A percentile compares a stretch with the other conserved stretches of the same genome.
Conservation (phyloP, 176 grass and related monocot genomes). For the Aechmea fasciata region DNA sequence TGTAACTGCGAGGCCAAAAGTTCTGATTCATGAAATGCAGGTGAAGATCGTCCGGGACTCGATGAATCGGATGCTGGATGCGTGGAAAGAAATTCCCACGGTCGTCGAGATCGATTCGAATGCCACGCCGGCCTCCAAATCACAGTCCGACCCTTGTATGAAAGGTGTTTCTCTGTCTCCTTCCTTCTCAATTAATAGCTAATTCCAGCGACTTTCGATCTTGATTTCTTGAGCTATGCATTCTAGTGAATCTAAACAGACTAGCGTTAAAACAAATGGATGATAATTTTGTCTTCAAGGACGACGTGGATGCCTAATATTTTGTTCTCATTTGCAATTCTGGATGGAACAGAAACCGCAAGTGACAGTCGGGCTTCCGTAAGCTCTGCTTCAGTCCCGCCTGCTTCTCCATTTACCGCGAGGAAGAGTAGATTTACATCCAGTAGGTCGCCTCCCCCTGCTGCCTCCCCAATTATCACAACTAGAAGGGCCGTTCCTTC, state of each 20-base stretch:
- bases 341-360: conserved; percentile 39
- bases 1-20: no score
- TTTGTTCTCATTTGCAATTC: conserved; percentile 17
- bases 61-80: conserved; percentile 86
- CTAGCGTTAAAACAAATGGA: not conserved
- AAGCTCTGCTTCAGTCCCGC: conserved; percentile 29
- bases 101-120: conserved; percentile 33
- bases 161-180: conserved; percentile 35
- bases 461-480: conserved; percentile 46
- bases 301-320: not conserved
- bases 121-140: conserved; percentile 18
- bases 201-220: no score
- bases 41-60: conserved; percentile 90
- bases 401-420: conserved; percentile 4
- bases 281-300: not conserved
- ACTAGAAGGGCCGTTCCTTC: conserved; percentile 38
- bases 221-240: no score
- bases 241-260: not conserved
- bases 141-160: conserved; percentile 39
- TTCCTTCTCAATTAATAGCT: not conserved
- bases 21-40: conserved; percentile 43
- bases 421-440: conserved; percentile 39
- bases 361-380: conserved; percentile 38
- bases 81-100: conserved; percentile 84
- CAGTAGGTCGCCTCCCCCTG: conserved; percentile 50